These are phyloP conservation scores for Recurvomyces mirabilis DNA, from an alignment of 495 filamentous ascomycete genomes.

Conservation along the genomic window DNA sequence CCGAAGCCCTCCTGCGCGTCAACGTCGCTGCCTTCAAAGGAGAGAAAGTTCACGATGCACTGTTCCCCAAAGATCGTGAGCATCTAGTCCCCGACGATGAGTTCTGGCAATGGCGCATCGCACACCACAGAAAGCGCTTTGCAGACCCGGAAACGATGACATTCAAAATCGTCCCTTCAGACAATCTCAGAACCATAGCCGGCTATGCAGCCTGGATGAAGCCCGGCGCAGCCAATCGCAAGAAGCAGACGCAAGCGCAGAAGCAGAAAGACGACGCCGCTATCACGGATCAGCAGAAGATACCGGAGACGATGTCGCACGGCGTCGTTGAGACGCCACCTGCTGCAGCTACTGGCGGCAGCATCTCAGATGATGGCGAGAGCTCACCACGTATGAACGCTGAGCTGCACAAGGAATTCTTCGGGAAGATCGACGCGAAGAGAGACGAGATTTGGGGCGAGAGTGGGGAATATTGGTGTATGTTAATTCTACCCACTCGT, in stretches of 20 bases:
- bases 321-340: not conserved
- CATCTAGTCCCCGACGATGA: not conserved
- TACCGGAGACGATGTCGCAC: not conserved
- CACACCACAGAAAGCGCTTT: not conserved
- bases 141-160: not conserved
- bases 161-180: not conserved
- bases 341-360: not conserved
- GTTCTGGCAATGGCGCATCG: not conserved
- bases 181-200: not conserved
- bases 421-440: not conserved
- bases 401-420: not conserved
- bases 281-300: not conserved
- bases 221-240: too few relatives aligned
- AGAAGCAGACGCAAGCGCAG: too few relatives aligned
- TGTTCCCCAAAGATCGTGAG: not conserved
- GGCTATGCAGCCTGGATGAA: not conserved
- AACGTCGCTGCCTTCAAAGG: not conserved
- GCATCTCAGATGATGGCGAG: not conserved
- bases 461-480: not conserved
- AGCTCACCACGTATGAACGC: not conserved
- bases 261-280: too few relatives aligned
- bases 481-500: too few relatives aligned
- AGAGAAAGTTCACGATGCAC: not conserved
- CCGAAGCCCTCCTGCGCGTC: not conserved
- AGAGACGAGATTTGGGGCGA: not conserved